phyloP scores from a whole-genome alignment of 768 basidiomycete genomes.

The Lactifluus subvellereus region DNA sequence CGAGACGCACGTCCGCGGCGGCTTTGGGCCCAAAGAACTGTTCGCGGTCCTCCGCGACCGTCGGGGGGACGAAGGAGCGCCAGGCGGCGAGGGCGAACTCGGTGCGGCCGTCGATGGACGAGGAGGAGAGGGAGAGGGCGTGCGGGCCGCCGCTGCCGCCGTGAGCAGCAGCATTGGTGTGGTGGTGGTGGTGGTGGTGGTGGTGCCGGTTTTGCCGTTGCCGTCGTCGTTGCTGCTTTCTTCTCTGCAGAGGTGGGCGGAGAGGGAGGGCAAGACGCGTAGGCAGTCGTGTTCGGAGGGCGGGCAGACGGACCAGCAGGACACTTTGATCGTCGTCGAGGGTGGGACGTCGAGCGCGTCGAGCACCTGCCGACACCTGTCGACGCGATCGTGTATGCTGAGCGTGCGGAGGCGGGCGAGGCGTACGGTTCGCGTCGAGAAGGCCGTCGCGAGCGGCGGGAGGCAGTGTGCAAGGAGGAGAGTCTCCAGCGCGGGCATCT shows the following conservation, averaged over 20 bases:
- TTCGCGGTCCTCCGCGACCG: conserved; percentile 10
- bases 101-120: neutral
- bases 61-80: conserved; percentile 6
- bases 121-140: conserved; percentile 11
- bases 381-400: conserved; percentile 8
- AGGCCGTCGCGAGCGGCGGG: neutral
- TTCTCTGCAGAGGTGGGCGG: conserved; percentile 8
- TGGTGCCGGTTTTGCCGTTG: neutral
- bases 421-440: neutral
- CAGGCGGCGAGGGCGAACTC: conserved; percentile 7
- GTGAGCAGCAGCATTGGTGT: no score
- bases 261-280: conserved; percentile 14
- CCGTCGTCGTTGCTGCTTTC: no score
- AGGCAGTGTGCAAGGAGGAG: conserved; percentile 15
- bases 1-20: neutral
- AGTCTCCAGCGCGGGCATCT: conserved; percentile 9
- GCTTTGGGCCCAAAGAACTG: conserved; percentile 3
- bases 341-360: conserved; percentile 8
- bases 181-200: no score
- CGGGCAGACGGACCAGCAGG: conserved; percentile 11
- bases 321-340: neutral
- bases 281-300: conserved; percentile 19
- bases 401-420: neutral
- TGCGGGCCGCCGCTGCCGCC: neutral
- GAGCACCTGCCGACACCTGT: conserved; percentile 12